phyloP scores from a whole-genome alignment of 2,329 filamentous ascomycete genomes.

The Colletotrichum navitas region DNA sequence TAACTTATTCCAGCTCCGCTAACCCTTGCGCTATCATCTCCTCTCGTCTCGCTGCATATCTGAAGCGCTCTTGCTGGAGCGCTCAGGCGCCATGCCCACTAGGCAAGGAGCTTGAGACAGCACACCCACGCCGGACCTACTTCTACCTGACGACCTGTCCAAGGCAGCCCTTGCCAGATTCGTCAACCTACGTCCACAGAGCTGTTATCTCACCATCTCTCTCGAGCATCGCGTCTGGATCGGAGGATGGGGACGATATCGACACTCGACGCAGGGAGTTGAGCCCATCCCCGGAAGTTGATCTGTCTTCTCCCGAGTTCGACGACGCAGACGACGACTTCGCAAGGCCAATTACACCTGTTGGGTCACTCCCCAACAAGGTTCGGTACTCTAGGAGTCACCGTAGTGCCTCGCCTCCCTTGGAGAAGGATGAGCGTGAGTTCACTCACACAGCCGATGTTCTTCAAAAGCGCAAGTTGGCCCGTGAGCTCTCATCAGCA shows the following conservation, averaged over 20 bases:
- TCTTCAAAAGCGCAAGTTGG: slow-evolving; percentile 76
- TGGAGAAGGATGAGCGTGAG: slow-evolving; percentile 95
- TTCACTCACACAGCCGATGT: slow-evolving; percentile 96
- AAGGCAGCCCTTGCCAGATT: slow-evolving; percentile 80
- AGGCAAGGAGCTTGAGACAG: slow-evolving; percentile 91
- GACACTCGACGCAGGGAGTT: slow-evolving; percentile 77
- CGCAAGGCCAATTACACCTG: slow-evolving; percentile 71
- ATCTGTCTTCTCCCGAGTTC: slow-evolving; percentile 88
- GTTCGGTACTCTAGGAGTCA: slow-evolving; percentile 54
- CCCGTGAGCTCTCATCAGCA: slow-evolving; percentile 55
- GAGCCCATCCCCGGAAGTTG: slow-evolving; percentile 93
- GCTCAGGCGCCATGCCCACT: slow-evolving; percentile 85
- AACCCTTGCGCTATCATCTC: slow-evolving; percentile 97
- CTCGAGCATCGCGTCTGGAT: slow-evolving; percentile 73
- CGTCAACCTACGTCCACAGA: slow-evolving; percentile 50
- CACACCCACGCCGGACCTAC: slow-evolving; percentile 94
- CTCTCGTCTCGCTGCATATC: slow-evolving; percentile 87
- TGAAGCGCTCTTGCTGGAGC: slow-evolving; percentile 88
- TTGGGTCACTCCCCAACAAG: slow-evolving; percentile 71
- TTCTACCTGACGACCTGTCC: slow-evolving; percentile 94
- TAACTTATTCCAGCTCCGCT: slow-evolving; percentile 76
- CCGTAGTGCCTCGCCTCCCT: slow-evolving; percentile 84
- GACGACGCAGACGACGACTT: slow-evolving; percentile 77
- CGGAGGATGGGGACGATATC: slow-evolving; percentile 73
- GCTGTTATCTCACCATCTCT: slow-evolving; percentile 86